Percentiles rank a stretch among this genome's conserved stretches.
Evolutionary conservation across 495 filamentous ascomycete genomes (phyloP).

Genomic region (Parathielavia appendiculata): DNA sequence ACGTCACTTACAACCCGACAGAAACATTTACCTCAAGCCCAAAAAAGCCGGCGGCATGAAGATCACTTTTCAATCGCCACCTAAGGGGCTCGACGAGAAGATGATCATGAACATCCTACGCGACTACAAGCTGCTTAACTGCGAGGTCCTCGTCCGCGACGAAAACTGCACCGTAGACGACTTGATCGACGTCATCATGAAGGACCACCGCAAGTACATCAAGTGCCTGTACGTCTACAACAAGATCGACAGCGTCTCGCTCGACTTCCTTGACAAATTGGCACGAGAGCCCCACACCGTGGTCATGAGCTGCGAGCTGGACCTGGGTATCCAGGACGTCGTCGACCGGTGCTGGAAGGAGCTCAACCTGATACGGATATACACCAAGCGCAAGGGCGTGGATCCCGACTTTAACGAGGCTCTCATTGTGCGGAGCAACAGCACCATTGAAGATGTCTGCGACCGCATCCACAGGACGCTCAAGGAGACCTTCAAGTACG

Average conservation of each 20-base stretch:
- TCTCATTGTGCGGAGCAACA: slow-evolving; percentile 81
- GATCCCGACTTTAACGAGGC: slow-evolving; percentile 92
- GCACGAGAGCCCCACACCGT: slow-evolving; percentile 89
- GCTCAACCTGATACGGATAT: slow-evolving; percentile 81
- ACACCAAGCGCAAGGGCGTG: slow-evolving; percentile 93
- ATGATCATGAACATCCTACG: slow-evolving; percentile 94
- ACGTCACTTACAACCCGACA: slow-evolving; percentile 30
- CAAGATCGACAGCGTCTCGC: slow-evolving; percentile 94
- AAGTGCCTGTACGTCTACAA: slow-evolving; percentile 97
- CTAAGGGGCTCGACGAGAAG: slow-evolving; percentile 91
- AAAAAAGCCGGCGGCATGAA: slow-evolving; percentile 99
- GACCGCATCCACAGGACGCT: slow-evolving; percentile 90
- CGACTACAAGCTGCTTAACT: slow-evolving; percentile 98
- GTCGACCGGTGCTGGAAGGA: slow-evolving; percentile 96
- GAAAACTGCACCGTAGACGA: slow-evolving; percentile 96
- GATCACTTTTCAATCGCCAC: slow-evolving; percentile 86
- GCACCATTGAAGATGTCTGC: slow-evolving; percentile 94
- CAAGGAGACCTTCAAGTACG: slow-evolving; percentile 99
- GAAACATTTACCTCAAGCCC: slow-evolving; percentile 96
- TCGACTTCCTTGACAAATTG: slow-evolving; percentile 87
- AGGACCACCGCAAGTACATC: slow-evolving; percentile 97
- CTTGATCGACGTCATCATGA: slow-evolving; percentile 98
- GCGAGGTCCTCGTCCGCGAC: slow-evolving; percentile 91
- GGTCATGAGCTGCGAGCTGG: slow-evolving; percentile 97
- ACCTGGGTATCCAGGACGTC: slow-evolving; percentile 93